Evolutionary conservation across 116 monocot genomes (phyloP).

Genomic region (Trichopus zeylanicus): DNA sequence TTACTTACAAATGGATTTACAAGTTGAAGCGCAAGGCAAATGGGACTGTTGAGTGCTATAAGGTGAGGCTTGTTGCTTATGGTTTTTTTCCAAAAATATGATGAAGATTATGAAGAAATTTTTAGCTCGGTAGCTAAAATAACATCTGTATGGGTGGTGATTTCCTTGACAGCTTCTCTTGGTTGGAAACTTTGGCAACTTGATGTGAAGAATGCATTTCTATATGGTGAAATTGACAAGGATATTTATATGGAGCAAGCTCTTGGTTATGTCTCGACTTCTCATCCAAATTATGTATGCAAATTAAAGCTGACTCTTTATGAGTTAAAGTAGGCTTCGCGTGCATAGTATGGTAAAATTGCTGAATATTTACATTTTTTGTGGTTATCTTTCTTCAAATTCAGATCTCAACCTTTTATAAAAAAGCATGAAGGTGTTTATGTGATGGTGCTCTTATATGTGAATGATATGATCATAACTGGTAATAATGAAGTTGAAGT

Average conservation of each 20-base stretch:
- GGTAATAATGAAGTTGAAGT: not conserved
- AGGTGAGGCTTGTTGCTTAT: constrained; percentile 8
- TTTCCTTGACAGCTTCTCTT: not conserved
- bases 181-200: constrained; percentile 3
- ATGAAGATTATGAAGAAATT: constrained; percentile 3
- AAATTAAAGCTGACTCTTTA: not conserved
- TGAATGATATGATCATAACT: not conserved
- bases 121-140: constrained; percentile 11
- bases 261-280: not conserved
- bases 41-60: constrained; percentile 2
- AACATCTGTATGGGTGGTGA: not conserved
- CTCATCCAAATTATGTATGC: not conserved
- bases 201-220: constrained; percentile 9
- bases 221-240: constrained; percentile 1
- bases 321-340: not conserved
- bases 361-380: not conserved
- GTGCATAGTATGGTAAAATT: constrained; percentile 3
- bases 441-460: not conserved
- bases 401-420: not conserved
- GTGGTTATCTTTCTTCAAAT: not conserved
- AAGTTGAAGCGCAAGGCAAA: not conserved
- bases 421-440: not conserved
- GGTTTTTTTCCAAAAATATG: constrained; percentile 13
- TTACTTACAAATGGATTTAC: constrained; percentile 9
- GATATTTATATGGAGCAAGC: not conserved